Evolutionary conservation across 371 early-diverging fungal genomes (phyloP).

Genomic region (Lichtheimia corymbifera): DNA sequence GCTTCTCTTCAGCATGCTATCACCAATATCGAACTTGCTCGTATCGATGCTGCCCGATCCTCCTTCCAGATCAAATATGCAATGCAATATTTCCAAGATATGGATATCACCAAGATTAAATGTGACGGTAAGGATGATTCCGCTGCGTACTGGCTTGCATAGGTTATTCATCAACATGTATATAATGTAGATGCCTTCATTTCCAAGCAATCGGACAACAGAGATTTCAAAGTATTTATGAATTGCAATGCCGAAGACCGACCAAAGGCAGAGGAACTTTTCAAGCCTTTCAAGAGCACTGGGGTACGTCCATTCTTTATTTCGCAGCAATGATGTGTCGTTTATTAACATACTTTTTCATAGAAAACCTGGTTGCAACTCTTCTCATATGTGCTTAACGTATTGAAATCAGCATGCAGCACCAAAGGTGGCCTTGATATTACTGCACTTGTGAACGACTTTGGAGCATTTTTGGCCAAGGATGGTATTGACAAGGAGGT

Average conservation of each 20-base stretch:
- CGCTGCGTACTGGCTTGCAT: neutral
- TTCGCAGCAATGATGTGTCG: neutral
- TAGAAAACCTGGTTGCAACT: slow-evolving; percentile 37
- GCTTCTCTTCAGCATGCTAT: slow-evolving; percentile 75
- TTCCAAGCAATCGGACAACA: slow-evolving; percentile 55
- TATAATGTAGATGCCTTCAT: slow-evolving; percentile 23
- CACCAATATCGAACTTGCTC: slow-evolving; percentile 56
- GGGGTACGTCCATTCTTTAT: slow-evolving; percentile 14
- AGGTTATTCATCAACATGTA: neutral
- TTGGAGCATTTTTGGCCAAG: slow-evolving; percentile 14
- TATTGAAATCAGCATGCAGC: slow-evolving; percentile 29
- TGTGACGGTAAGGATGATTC: slow-evolving; percentile 39
- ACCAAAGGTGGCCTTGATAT: slow-evolving; percentile 30
- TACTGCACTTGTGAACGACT: slow-evolving; percentile 14
- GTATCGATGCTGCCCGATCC: slow-evolving; percentile 56
- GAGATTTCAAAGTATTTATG: slow-evolving; percentile 62
- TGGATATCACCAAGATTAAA: slow-evolving; percentile 52
- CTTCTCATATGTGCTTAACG: slow-evolving; percentile 32
- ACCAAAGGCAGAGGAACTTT: slow-evolving; percentile 37
- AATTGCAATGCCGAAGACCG: slow-evolving; percentile 50
- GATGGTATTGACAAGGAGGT: slow-evolving; percentile 20
- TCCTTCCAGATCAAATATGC: slow-evolving; percentile 58
- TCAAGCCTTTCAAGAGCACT: slow-evolving; percentile 41
- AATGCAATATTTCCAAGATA: slow-evolving; percentile 57
- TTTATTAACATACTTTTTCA: neutral